Conservation (phyloP, 1,284 basidiomycete genomes). For the Microbotryum saponariae region DNA sequence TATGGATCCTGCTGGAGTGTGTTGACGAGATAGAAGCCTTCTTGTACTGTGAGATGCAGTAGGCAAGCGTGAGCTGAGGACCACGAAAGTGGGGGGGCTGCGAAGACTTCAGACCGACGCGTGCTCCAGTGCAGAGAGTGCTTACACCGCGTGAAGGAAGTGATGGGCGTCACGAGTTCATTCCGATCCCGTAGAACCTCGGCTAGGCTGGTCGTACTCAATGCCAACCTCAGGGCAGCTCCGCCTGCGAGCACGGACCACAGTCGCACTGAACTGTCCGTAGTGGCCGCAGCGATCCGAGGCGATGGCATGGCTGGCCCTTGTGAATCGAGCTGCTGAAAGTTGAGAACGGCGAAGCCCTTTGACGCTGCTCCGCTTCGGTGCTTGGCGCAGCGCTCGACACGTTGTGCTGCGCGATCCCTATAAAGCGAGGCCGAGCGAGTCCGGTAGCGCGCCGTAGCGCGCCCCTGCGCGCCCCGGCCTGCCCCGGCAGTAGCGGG, state of each 20-base stretch:
- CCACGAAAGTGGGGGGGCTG: not conserved
- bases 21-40: conserved; percentile 68
- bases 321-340: too few relatives aligned
- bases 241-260: not conserved
- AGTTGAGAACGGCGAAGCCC: too few relatives aligned
- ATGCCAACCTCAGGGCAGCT: not conserved
- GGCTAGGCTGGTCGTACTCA: not conserved
- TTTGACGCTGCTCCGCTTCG: too few relatives aligned
- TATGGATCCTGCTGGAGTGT: conserved; percentile 70
- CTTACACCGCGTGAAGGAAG: conserved; percentile 50
- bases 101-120: conserved; percentile 40
- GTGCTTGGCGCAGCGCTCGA: too few relatives aligned
- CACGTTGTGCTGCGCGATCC: too few relatives aligned
- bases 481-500: too few relatives aligned
- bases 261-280: not conserved
- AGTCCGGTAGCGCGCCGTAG: too few relatives aligned
- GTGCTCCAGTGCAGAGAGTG: conserved; percentile 47
- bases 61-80: not conserved
- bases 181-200: conserved; percentile 2
- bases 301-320: too few relatives aligned
- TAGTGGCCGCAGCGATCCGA: too few relatives aligned
- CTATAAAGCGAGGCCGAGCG: too few relatives aligned
- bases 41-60: conserved; percentile 55
- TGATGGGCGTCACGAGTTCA: conserved; percentile 72
- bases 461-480: too few relatives aligned